Evolutionary conservation across 192 early-diverging fungal species (phyloP), one percentile per base, ranked within the genome.

Genomic region (Backusella liffmaniae): DNA sequence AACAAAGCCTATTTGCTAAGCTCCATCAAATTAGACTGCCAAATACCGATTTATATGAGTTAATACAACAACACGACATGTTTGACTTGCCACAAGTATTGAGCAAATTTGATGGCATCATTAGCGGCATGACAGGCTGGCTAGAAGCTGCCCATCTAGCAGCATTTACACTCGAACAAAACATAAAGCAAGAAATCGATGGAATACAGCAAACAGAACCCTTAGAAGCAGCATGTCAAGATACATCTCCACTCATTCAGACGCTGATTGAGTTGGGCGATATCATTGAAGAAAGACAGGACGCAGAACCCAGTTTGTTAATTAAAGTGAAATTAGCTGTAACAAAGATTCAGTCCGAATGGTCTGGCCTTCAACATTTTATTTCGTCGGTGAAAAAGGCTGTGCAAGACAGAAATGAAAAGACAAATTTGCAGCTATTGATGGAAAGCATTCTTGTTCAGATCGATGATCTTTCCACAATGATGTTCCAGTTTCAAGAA

Each of bases 331-430:
- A 62, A 62, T 29, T 62, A 13, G 56, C 56, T 62, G 56, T 62
- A 29, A 84, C 80, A 16, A 85, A 81, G 46, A 76, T 86, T 29
- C 81, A 86, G 65, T 79, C 82, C n/a, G 87, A 87, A 66, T 90
- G 88, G 88, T 79, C 82, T 26, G 86, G 84, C 3, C 78, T 86
- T 46, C 86, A 86, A 66, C 82, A 87, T 62, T 88, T 84, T 75
- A 79, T 88, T n/a, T 78, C 84, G 32, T 86, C 82, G 26, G 84
- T 88, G 62, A 88, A 85, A 30, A 86, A 85, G 16, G 80, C 87
- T 9, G 72, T 88, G 8, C 74, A 78, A 2, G 87, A 84, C 26
- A 72, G 78, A n/a, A 76, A 77, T 49, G 80, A 86, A 39, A 74
- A 78, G 49, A 73, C 76, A 4, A 67, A 70, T 32, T 74, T 86